Base-by-base conservation (phyloP, 495 filamentous ascomycete species). In the Talaromyces borbonicus region DNA sequence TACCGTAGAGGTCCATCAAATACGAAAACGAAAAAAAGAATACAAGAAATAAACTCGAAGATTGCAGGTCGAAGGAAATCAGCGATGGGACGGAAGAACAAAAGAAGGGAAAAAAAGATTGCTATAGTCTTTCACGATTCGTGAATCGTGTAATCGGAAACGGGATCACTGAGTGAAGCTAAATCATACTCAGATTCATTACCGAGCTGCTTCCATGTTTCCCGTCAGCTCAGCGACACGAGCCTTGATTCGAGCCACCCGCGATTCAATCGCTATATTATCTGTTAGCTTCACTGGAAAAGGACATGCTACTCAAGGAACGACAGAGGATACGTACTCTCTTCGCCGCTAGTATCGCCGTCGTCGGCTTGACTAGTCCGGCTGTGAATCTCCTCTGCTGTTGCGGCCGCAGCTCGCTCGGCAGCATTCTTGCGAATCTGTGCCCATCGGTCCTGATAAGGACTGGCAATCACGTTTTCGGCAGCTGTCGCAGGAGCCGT, bases 231-330 rank as follows among this genome's bases (percentile, higher is more conserved):
- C 87, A 36, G 92, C 92, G 37, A 98, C 93, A 27, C 92, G 78
- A 46, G 93, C 93, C 67, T 96, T 96, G 75, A 98, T 98, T 46
- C 93, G 85, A 27, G 92, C 92, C 48, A 96, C 92, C 46, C 92
- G 85, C 30, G 87, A 86, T 62, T 98, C 92, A 53, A 98, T 96
- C 22, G 88, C 87, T 93, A 49, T 8, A 53, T 37, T n/a, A 23
- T n/a, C n/a, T n/a, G 51, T 57, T 33, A 54, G 46, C 32, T 12
- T 9, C 18, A 24, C n/a, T n/a, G n/a, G n/a, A n/a, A n/a, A n/a
- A n/a, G n/a, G 15, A 33, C 19, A 8, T 20, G 6, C 18, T 9
- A 37, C 8, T 15, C 49, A 4, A 35, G 38, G 5, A 9, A 22
- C 1, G 15, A 37, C 3, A 24, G 22, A 16, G 48, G 12, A 38